Evolutionary conservation across 2,329 filamentous ascomycete genomes (phyloP).

Genomic region (Teratosphaeria epicoccoides): DNA sequence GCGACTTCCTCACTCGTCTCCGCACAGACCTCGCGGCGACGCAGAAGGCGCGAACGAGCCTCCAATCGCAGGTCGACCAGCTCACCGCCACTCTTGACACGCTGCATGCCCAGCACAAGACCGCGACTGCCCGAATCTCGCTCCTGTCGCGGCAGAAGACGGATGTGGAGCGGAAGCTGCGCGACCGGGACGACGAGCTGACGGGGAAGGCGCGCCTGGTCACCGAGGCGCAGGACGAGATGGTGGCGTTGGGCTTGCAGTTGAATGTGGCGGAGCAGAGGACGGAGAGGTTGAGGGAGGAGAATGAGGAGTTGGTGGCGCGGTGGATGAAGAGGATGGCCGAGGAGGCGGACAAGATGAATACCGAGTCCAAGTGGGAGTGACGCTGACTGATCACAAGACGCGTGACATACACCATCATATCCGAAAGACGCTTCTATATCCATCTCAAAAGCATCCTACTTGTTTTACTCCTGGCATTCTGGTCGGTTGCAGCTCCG

Average conservation of each 20-base stretch:
- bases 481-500: too few species aligned
- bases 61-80: slow-evolving; percentile 53
- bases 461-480: too few species aligned
- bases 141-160: slow-evolving; percentile 53
- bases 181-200: slow-evolving; percentile 77
- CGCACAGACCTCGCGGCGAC: slow-evolving; percentile 65
- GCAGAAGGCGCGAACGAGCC: slow-evolving; percentile 59
- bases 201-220: slow-evolving; percentile 73
- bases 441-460: too few species aligned
- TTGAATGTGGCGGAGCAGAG: slow-evolving; percentile 75
- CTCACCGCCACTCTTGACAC: slow-evolving; percentile 54
- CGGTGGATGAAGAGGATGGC: slow-evolving; percentile 86
- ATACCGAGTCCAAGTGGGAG: slow-evolving; percentile 36
- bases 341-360: slow-evolving; percentile 80
- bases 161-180: slow-evolving; percentile 54
- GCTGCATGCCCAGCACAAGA: slow-evolving; percentile 48
- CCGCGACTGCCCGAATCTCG: slow-evolving; percentile 52
- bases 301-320: slow-evolving; percentile 82
- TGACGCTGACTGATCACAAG: slow-evolving; percentile 4
- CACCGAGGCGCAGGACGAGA: slow-evolving; percentile 84
- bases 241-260: slow-evolving; percentile 77
- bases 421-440: too few species aligned
- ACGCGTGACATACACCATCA: background rate
- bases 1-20: slow-evolving; percentile 44
- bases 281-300: slow-evolving; percentile 58